Base-by-base conservation (phyloP, 2,329 filamentous ascomycete species). In the Fusarium sp. region DNA sequence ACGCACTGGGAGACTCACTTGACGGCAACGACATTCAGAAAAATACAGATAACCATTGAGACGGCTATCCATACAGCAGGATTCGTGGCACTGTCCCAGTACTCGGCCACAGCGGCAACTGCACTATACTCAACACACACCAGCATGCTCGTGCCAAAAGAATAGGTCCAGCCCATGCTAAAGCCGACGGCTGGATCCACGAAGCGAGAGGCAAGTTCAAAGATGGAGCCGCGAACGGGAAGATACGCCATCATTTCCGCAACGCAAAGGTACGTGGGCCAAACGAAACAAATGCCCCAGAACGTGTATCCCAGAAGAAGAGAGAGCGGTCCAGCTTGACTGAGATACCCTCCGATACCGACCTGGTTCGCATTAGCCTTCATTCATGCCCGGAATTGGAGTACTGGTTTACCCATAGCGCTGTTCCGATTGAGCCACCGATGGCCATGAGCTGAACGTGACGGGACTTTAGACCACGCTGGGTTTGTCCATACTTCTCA, bases 231-330 rank as follows among this genome's bases (percentile, higher is more conserved):
- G 27, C 83, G 79, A 53, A 87, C 78, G 2, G 85, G 86, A 22
- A 87, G 78, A 64, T 85, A 86, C 17, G 85, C 82, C 50, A 82
- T 82, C 83, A 88, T 87, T 75, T 88, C 86, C 55, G 84, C 85
- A 25, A 88, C 79, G 66, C 77, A 80, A 59, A 82, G 69, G 75
- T 81, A 78, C 57, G 75, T 71, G 14, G 80, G 81, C 80, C 79
- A 82, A 68, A 81, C 76, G 74, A 79, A 82, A 62, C 77, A 75
- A 25, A 79, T 52, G 33, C 80, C 80, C 80, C 79, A 82, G 72
- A 81, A 76, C 40, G 80, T 70, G 67, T 82, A 82, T 11, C 80
- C 81, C 40, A 82, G 75, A 27, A 82, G 43, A 15, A 82, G 75
- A 7, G 80, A 81, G 46, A 82, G 74, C 3, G 81, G 80, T n/a